Evolutionary conservation across 2,329 filamentous ascomycete species (phyloP), one percentile per base, ranked within the genome.

Genomic region (Cordyceps javanica): DNA sequence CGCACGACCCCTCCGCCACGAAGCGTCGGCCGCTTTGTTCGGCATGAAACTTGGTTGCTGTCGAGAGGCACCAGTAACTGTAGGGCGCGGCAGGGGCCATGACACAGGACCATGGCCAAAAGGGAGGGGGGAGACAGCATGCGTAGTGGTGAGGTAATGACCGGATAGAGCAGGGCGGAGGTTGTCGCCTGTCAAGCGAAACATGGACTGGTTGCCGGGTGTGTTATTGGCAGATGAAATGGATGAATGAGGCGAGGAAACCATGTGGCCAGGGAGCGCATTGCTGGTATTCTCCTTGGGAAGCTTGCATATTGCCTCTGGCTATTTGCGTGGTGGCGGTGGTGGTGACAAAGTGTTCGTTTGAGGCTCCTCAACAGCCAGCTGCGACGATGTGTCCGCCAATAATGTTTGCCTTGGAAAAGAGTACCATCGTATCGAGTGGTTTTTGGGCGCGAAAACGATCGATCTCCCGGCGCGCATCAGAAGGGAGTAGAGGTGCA

Each of bases 1-100:
- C 42, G n/a, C 32, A 48, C 23, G 53, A 7, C 46, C 53, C 53
- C 53, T 55, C 53, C 53, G 32, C 53, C 53, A 55, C 53, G 4
- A 36, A 46, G 32, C 28, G 19, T 39, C 42, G 16, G 52, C n/a
- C n/a, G n/a, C n/a, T n/a, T n/a, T n/a, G n/a, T 42, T 42, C n/a
- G 36, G 52, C 10, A 28, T 28, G n/a, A 23, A 26, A 7, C 30
- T 19, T 34, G 6, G 13, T 21, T 16, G 26, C 10, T 54, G 51
- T n/a, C 14, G 21, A 50, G 9, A 36, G 36, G 34, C 23, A 13
- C 26, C 34, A 25, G 28, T 19, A 14, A 34, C 9, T 5, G 32
- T 19, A 42, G 26, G 34, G 26, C 26, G 50, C 21, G n/a, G 41
- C 28, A 30, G 32, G 32, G 53, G n/a, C 44, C 30, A 42, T 38